Conservation (phyloP, 305 asterid species). For the Fraxinus paxiana region DNA sequence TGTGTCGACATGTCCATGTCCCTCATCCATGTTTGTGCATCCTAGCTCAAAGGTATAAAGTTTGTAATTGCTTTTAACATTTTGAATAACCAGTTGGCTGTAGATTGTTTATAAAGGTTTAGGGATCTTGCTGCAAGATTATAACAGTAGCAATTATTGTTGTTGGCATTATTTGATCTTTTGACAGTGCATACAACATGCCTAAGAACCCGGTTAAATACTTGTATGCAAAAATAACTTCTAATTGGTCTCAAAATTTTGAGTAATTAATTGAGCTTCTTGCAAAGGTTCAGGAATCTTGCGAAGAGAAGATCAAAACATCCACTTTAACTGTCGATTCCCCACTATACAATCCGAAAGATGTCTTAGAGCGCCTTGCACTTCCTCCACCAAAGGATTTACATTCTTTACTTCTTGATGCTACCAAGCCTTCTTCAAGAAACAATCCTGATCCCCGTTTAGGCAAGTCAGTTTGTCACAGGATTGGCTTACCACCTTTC, state of each 20-base stretch:
- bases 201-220: not conserved
- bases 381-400: constrained; percentile 78
- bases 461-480: constrained; percentile 49
- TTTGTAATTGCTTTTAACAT: not conserved
- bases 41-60: not conserved
- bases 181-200: not conserved
- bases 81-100: not conserved
- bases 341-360: constrained; percentile 48
- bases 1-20: not conserved
- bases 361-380: constrained; percentile 63
- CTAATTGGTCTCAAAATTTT: not conserved
- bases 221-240: not conserved
- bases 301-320: constrained; percentile 34
- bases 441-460: constrained; percentile 51
- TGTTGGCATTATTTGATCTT: not conserved
- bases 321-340: constrained; percentile 29
- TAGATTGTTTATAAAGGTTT: not conserved
- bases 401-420: constrained; percentile 72
- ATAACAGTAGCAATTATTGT: not conserved
- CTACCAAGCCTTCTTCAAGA: constrained; percentile 56
- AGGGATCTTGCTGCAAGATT: not conserved
- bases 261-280: constrained; percentile 18
- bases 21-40: not conserved
- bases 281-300: constrained; percentile 49
- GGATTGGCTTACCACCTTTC: constrained; percentile 85